Conservation (phyloP, 208 protist genomes). For the Pavlovales sp. region DNA sequence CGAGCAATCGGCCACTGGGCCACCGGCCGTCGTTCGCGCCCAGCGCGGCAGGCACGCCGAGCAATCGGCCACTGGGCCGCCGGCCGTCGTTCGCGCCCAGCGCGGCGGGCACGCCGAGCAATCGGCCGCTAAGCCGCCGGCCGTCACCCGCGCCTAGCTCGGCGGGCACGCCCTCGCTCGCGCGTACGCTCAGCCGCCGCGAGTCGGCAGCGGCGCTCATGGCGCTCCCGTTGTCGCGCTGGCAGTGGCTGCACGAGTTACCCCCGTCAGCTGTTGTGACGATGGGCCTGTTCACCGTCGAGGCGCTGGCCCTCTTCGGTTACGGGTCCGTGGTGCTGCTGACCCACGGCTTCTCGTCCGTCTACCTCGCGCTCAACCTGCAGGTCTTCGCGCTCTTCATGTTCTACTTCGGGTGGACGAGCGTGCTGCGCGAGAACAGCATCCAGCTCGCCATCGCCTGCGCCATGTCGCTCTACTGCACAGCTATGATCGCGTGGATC, state of each 20-base stretch:
- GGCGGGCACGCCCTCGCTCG: too few species aligned
- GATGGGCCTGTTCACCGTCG: not conserved
- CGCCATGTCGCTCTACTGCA: not conserved
- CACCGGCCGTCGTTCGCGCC: too few species aligned
- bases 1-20: too few species aligned
- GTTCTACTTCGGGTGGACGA: not conserved
- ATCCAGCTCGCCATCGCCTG: not conserved
- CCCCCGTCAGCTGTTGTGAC: not conserved
- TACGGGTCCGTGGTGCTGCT: not conserved
- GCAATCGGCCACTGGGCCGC: too few species aligned
- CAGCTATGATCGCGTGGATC: not conserved
- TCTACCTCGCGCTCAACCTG: not conserved
- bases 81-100: too few species aligned
- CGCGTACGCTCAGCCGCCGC: too few species aligned
- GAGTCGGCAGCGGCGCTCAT: too few species aligned
- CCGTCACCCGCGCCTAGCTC: not conserved
- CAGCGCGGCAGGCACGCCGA: too few species aligned
- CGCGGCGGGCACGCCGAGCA: too few species aligned
- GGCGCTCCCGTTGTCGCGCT: too few species aligned
- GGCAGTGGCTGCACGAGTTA: not conserved
- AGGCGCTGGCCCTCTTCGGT: not conserved
- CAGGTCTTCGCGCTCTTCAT: not conserved
- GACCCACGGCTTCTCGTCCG: too few species aligned
- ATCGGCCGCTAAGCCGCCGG: too few species aligned
- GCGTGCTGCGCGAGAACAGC: not conserved